A percentile compares a stretch with the other conserved stretches of the same genome.
phyloP scores from a whole-genome alignment of 129 eudicot genomes.

The Scalesia atractyloides region DNA sequence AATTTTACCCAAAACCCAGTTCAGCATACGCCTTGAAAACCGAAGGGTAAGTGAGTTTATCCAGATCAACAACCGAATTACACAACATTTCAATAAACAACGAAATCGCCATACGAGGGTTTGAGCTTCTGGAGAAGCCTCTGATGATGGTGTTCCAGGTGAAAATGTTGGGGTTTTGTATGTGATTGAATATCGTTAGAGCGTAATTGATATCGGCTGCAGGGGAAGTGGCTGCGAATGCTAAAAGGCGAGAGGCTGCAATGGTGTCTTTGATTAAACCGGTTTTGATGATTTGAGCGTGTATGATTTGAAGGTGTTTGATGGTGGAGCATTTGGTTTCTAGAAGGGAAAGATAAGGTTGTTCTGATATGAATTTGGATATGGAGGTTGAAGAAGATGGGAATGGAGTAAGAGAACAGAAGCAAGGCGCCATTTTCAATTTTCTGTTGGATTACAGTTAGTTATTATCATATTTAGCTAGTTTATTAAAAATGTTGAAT shows the following conservation, averaged over 20 bases:
- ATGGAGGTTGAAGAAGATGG: constrained; percentile 48
- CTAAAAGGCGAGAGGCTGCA: constrained; percentile 62
- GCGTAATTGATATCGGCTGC: constrained; percentile 57
- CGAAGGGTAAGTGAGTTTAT: constrained; percentile 70
- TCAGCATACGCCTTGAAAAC: constrained; percentile 69
- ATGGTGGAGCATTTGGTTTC: constrained; percentile 70
- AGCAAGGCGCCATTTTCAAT: constrained; percentile 51
- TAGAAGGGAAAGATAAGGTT: constrained; percentile 56
- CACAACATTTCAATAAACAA: constrained; percentile 55
- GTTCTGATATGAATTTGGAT: constrained; percentile 57
- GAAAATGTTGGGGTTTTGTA: constrained; percentile 45
- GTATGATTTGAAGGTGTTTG: constrained; percentile 56
- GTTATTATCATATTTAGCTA: too few relatives aligned
- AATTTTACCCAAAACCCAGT: constrained; percentile 40
- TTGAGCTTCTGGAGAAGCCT: constrained; percentile 61
- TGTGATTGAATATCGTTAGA: constrained; percentile 42
- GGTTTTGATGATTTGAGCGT: constrained; percentile 74
- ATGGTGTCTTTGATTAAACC: constrained; percentile 55
- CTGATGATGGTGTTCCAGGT: constrained; percentile 73
- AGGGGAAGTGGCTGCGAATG: constrained; percentile 55
- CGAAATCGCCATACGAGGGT: constrained; percentile 50
- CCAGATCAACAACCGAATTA: constrained; percentile 39
- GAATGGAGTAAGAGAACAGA: constrained; percentile 45
- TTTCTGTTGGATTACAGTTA: background rate
- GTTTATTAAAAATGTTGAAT: too few relatives aligned